Base-by-base conservation (phyloP, 495 filamentous ascomycete genomes). In the Pyrenula massariospora region DNA sequence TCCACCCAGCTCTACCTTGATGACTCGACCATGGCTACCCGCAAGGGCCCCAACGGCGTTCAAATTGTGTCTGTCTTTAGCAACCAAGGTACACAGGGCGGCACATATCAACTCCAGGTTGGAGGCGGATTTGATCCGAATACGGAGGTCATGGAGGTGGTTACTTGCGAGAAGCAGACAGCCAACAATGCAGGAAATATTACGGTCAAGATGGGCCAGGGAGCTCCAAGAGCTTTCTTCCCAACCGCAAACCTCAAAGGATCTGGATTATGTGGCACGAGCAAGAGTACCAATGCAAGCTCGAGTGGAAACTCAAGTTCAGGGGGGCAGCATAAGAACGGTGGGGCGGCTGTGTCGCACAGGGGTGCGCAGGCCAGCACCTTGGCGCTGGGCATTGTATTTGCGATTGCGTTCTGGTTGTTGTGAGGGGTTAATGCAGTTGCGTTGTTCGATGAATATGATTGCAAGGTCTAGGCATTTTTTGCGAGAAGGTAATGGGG, bases 61-160 rank as follows among this genome's bases (percentile, higher is more conserved):
- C 77, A 81, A 55, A 67, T 84, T 54, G 68, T 86, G 36, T 71
- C 73, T 1, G 70, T 84, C 0, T 70, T 80, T 52, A 77, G 77
- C 15, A 86, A 85, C 59, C 64, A 72, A 22, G 84, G 84, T 1
- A 56, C 64, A 0, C 60, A 62, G 12, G 74, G 77, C 0, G 63
- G 63, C 12, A 61, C 64, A 0, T 73, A 74, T 54, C 67, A 68
- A 2, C 62, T 80, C n/a, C 72, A 64, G 0, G 62, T 86, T 1
- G 24, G 54, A 22, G 65, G 71, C 12, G 63, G 66, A 20, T 65
- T 66, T 47, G 53, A 65, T 25, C 70, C 24, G 59, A 73, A 54
- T 64, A 76, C 65, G 54, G 55, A 61, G 59, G 52, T 80, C 0
- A 62, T 74, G 15, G 80, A 83, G 56, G 64, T 82, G 0, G 59